A percentile compares a stretch with the other conserved stretches of the same genome.
Conservation (phyloP, 805 yeast genomes). For the Saccharomycopsis amapae region DNA sequence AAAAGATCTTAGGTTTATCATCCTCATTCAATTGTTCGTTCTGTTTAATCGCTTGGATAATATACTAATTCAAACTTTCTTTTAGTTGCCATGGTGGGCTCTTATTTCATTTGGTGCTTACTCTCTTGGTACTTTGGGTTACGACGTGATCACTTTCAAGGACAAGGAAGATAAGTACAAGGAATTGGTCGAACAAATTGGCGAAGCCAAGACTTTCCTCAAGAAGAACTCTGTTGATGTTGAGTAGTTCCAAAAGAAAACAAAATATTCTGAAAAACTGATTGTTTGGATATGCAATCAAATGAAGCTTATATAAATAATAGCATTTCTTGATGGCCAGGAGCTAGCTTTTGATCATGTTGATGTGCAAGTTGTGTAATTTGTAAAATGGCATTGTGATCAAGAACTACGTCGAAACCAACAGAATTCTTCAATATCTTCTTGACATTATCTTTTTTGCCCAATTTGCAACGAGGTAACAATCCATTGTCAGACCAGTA, state of each 20-base stretch:
- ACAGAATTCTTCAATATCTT: not conserved
- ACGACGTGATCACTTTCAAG: slow-evolving; percentile 61
- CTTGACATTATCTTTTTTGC: too few relatives aligned
- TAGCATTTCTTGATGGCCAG: not conserved
- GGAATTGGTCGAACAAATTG: slow-evolving; percentile 53
- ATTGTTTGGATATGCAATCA: not conserved
- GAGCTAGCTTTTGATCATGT: not conserved
- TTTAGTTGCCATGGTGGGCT: slow-evolving; percentile 56
- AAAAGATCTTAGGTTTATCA: too few relatives aligned
- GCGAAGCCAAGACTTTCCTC: slow-evolving; percentile 55
- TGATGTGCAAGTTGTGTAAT: too few relatives aligned
- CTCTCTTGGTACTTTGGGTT: slow-evolving; percentile 60
- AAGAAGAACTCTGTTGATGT: slow-evolving; percentile 49
- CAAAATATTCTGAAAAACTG: not conserved
- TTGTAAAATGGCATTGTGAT: not conserved
- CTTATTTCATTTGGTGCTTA: slow-evolving; percentile 63
- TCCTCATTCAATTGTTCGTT: too few relatives aligned
- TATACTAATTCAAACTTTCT: too few relatives aligned
- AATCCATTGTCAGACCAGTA: too few relatives aligned
- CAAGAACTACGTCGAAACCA: not conserved
- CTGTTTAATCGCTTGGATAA: too few relatives aligned
- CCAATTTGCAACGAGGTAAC: too few relatives aligned
- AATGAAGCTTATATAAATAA: not conserved
- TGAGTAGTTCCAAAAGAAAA: slow-evolving; percentile 25
- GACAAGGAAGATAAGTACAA: slow-evolving; percentile 62